Percentiles rank a stretch among this genome's conserved stretches.
These are phyloP conservation scores for Xylariales sp. DNA, from an alignment of 2,329 filamentous ascomycete genomes.

Conservation along the genomic window DNA sequence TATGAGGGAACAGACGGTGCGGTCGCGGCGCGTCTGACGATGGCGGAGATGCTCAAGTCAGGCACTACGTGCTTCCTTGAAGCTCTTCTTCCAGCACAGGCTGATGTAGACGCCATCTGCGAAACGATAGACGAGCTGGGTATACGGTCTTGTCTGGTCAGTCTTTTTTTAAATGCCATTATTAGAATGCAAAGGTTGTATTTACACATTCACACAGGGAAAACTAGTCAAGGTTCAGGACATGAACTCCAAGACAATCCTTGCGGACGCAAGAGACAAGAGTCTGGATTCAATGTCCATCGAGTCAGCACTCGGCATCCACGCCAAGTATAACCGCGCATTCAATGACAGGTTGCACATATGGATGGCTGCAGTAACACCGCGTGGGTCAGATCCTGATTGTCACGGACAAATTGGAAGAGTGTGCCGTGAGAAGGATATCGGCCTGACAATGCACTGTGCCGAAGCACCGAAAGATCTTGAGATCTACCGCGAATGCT, in stretches of 20 bases:
- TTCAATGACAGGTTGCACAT: slow-evolving; percentile 37
- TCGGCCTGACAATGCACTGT: slow-evolving; percentile 43
- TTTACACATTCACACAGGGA: slow-evolving; percentile 12
- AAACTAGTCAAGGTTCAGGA: slow-evolving; percentile 32
- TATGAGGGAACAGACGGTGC: slow-evolving; percentile 37
- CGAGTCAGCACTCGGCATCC: slow-evolving; percentile 23
- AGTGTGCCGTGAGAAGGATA: slow-evolving; percentile 30
- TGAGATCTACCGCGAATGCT: slow-evolving; percentile 29
- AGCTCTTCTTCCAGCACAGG: slow-evolving; percentile 36
- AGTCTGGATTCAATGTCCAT: slow-evolving; percentile 30
- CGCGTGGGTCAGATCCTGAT: slow-evolving; percentile 34
- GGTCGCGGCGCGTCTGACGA: slow-evolving; percentile 40
- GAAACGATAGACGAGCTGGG: slow-evolving; percentile 12
- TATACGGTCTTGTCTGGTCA: slow-evolving; percentile 17
- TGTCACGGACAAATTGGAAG: slow-evolving; percentile 35
- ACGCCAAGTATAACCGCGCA: slow-evolving; percentile 23
- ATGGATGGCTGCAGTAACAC: slow-evolving; percentile 43
- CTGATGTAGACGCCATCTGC: slow-evolving; percentile 17
- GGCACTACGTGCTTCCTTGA: slow-evolving; percentile 49
- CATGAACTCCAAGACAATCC: slow-evolving; percentile 24
- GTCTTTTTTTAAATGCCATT: not conserved
- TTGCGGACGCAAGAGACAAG: slow-evolving; percentile 30
- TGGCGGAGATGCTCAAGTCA: slow-evolving; percentile 45
- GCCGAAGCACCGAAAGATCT: slow-evolving; percentile 36
- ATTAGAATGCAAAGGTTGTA: not conserved